Percentiles rank a stretch among this genome's conserved stretches.
phyloP scores from a whole-genome alignment of 257 asterid species.

The Galeopsis tetrahit region DNA sequence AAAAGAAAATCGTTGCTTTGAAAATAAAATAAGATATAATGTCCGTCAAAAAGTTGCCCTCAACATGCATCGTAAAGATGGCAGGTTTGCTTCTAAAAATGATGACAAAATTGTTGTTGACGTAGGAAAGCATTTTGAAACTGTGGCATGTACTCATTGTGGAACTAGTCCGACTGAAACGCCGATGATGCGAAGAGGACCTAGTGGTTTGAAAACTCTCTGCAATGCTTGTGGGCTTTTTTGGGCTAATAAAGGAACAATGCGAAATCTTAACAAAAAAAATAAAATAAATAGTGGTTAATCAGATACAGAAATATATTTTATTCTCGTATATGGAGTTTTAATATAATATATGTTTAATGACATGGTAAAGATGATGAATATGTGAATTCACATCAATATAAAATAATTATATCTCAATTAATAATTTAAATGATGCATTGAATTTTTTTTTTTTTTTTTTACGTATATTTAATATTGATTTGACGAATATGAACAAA shows the following conservation, averaged over 20 bases:
- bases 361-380: too few species aligned
- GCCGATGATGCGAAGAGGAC: conserved; percentile 47
- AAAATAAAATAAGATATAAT: conserved; percentile 28
- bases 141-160: conserved; percentile 29
- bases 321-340: too few species aligned
- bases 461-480: too few species aligned
- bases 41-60: conserved; percentile 32
- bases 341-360: too few species aligned
- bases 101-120: not conserved
- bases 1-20: conserved; percentile 30
- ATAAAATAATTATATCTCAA: too few species aligned
- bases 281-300: not conserved
- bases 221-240: conserved; percentile 46
- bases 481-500: too few species aligned
- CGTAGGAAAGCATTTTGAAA: not conserved
- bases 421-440: too few species aligned
- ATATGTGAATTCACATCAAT: too few species aligned
- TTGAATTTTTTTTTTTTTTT: too few species aligned
- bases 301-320: too few species aligned
- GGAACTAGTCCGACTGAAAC: conserved; percentile 27
- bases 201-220: conserved; percentile 21
- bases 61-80: conserved; percentile 21
- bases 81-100: conserved; percentile 30
- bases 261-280: conserved; percentile 13
- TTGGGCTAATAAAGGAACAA: conserved; percentile 28